Evolutionary conservation across 352 stramenopile species (phyloP), one percentile per base, ranked within the genome.

Genomic region (Phytophthora sp.): DNA sequence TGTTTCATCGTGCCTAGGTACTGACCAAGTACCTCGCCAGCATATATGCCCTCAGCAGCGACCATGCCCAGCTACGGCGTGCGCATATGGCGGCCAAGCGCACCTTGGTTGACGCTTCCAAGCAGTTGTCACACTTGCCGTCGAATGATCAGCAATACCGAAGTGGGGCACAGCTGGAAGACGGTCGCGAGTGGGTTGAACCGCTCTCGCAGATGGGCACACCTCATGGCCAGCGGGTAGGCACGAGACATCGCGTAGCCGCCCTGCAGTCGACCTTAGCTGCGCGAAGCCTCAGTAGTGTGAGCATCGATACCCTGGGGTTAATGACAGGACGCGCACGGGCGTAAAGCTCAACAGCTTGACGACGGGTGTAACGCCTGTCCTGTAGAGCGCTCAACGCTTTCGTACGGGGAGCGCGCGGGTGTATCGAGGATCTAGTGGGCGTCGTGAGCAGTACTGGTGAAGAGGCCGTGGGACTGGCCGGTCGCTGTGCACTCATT

Each of bases 1-100:
- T 46, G 50, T 12, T 57, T 20, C 50, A 57, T 36, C 33, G 46
- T 33, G 2, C 50, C 50, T 4, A 57, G 33, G 23, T 57, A n/a
- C n/a, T n/a, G n/a, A n/a, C n/a, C n/a, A n/a, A 47, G 12, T 12
- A 47, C 50, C 20, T 26, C 33, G 0, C 13, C 50, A 5, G 30
- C 20, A 6, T 24, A 20, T 15, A 57, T 57, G 50, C 11, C 31
- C 13, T 46, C 50, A 9, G 7, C n/a, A 7, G 50, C 50, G 16
- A 33, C 50, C 12, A 33, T 33, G 2, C n/a, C 30, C 8, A 57
- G 15, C 45, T 11, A 4, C 3, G 8, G 3, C 23, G 33, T 57
- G n/a, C 30, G 31, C 11, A 46, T 4, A 16, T 57, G 46, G 2
- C 50, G 31, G 1, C 20, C 31, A 57, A 36, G 13, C 23, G 30